A percentile compares a stretch with the other conserved stretches of the same genome.
Conservation (phyloP, 306 rosid genomes). For the Prunus persica region Prunus_persica_NCBIv2 NC_034016.1:22236501-22237000, state of each 20-base stretch:
- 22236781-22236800: neutral
- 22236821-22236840: neutral
- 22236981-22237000: neutral
- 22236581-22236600: constrained; percentile 63
- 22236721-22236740: too few species aligned
- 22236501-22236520: constrained; percentile 97
- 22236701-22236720: too few species aligned
- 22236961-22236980: neutral
- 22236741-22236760: too few species aligned
- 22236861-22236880: neutral
- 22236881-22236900: neutral
- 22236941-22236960: neutral
- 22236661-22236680: neutral
- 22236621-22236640: neutral
- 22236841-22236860: neutral
- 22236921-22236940: neutral
- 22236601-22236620: constrained; percentile 2
- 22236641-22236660: neutral
- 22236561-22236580: constrained; percentile 96
- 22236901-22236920: neutral
- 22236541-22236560: constrained; percentile 91
- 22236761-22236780: too few species aligned
- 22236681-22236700: too few species aligned
- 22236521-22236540: constrained; percentile 92
- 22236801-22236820: neutral